A percentile compares a stretch with the other conserved stretches of the same genome.
Conservation (phyloP, 1,139 yeast species). For the Lodderomyces oxycetoniae region DNA sequence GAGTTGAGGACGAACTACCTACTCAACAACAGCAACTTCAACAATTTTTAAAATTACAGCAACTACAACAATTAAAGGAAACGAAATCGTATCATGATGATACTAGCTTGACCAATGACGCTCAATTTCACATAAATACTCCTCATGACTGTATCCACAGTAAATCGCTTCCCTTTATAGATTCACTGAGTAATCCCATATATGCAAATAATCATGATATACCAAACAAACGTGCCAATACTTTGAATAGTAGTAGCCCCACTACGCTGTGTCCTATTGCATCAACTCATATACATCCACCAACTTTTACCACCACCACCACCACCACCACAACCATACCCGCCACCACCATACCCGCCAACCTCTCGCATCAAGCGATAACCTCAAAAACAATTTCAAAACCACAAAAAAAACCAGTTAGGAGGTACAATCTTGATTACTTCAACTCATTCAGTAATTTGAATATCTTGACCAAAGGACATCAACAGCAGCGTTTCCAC, state of each 20-base stretch:
- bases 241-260: neutral
- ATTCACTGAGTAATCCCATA: no score
- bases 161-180: no score
- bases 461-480: neutral
- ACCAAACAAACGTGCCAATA: constrained; percentile 1
- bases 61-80: constrained; percentile 7
- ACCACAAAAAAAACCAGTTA: neutral
- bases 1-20: neutral
- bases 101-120: no score
- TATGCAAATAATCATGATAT: constrained; percentile 2
- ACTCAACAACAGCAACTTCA: constrained; percentile 12
- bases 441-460: neutral
- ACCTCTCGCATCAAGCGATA: neutral
- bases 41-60: constrained; percentile 9
- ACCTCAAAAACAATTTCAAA: neutral
- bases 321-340: constrained; percentile 2
- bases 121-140: no score
- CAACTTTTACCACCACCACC: no score
- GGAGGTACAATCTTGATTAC: neutral
- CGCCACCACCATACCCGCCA: neutral
- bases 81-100: no score
- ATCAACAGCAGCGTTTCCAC: constrained; percentile 4
- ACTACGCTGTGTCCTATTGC: neutral
- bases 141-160: no score
- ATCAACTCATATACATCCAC: no score